These are phyloP conservation scores for Tetracladium maxilliforme DNA, from an alignment of 2,329 filamentous ascomycete species.

Conservation along the genomic window DNA sequence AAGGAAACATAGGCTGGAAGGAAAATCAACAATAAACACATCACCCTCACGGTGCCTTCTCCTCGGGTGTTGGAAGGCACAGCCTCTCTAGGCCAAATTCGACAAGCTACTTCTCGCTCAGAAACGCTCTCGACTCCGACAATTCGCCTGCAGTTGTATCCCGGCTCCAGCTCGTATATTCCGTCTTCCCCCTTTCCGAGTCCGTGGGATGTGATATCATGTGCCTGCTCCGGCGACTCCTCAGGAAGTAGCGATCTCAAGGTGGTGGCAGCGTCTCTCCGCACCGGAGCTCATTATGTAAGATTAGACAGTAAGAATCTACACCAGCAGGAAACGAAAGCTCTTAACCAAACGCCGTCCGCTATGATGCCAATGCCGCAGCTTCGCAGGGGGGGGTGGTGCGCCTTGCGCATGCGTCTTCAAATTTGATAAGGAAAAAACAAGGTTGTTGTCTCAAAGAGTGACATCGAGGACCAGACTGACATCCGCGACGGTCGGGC, in stretches of 20 bases:
- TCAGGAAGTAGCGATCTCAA: background rate
- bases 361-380: slow-evolving; percentile 16
- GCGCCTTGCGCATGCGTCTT: slow-evolving; percentile 13
- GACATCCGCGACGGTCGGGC: slow-evolving; percentile 80
- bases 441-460: slow-evolving; percentile 42
- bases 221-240: no score
- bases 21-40: no score
- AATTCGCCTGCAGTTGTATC: no score
- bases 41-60: no score
- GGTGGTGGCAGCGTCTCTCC: background rate
- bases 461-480: slow-evolving; percentile 93
- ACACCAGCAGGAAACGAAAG: slow-evolving; percentile 20
- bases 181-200: no score
- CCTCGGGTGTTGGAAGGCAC: no score
- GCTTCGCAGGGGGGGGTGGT: background rate
- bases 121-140: no score
- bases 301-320: slow-evolving; percentile 22
- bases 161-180: no score
- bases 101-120: no score
- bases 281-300: slow-evolving; percentile 14
- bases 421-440: slow-evolving; percentile 11
- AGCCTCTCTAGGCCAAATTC: no score
- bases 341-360: slow-evolving; percentile 20
- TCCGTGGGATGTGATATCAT: no score
- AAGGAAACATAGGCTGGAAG: no score